Conservation (phyloP, 2,329 filamentous ascomycete genomes). For the Botrytis cinerea region DNA sequence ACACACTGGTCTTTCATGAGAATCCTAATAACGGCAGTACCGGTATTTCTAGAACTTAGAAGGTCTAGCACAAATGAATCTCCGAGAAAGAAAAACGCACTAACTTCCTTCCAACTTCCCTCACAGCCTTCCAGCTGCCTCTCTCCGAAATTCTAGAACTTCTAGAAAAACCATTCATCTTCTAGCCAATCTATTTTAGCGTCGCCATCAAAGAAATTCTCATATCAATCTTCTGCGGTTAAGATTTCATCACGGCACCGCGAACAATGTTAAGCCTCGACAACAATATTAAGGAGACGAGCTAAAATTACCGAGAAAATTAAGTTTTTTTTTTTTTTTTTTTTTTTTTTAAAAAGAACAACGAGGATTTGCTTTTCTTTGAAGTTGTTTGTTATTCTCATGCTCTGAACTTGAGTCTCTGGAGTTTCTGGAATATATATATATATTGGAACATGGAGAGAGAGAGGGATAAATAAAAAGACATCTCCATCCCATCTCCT, state of each 20-base stretch:
- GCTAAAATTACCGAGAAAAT: neutral
- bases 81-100: neutral
- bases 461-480: neutral
- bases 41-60: neutral
- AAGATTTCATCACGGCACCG: too few relatives aligned
- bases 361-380: neutral
- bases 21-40: neutral
- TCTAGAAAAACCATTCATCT: neutral
- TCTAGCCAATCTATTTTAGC: neutral
- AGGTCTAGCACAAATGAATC: neutral
- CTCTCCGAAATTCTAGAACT: neutral
- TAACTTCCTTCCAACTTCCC: neutral
- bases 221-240: neutral
- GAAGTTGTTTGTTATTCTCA: neutral
- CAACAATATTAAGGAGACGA: slow-evolving; percentile 8
- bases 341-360: too few relatives aligned
- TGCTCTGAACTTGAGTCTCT: neutral
- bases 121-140: neutral
- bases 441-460: neutral
- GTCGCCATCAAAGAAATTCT: neutral
- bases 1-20: neutral
- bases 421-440: neutral
- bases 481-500: neutral
- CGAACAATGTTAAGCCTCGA: neutral
- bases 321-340: too few relatives aligned